Conservation (phyloP, 2,329 filamentous ascomycete species). For the Colletotrichum plurivorum region DNA sequence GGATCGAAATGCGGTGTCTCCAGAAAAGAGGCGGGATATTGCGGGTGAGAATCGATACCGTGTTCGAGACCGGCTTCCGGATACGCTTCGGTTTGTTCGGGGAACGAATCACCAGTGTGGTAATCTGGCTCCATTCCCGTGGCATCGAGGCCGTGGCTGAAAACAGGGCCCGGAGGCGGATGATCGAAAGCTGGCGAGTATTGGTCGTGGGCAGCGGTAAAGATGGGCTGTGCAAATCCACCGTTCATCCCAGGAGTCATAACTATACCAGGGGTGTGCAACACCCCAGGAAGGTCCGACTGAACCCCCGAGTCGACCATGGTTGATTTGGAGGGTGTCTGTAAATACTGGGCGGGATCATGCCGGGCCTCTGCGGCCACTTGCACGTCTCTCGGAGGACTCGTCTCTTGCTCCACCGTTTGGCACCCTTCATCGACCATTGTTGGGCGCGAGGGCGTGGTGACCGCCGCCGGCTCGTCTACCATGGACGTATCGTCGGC, state of each 20-base stretch:
- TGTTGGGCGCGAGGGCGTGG: slow-evolving; percentile 40
- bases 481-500: slow-evolving; percentile 35
- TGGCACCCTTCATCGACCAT: slow-evolving; percentile 51
- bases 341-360: slow-evolving; percentile 17
- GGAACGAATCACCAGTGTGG: slow-evolving; percentile 9
- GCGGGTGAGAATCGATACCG: background rate
- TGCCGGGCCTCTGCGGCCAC: slow-evolving; percentile 37
- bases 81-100: slow-evolving; percentile 21
- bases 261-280: background rate
- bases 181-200: slow-evolving; percentile 30
- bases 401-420: slow-evolving; percentile 45
- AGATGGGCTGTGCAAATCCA: slow-evolving; percentile 25
- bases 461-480: slow-evolving; percentile 16
- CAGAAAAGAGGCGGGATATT: slow-evolving; percentile 30
- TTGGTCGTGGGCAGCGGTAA: slow-evolving; percentile 27
- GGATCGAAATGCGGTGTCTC: slow-evolving; percentile 27
- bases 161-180: slow-evolving; percentile 15
- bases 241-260: slow-evolving; percentile 1
- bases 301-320: slow-evolving; percentile 38
- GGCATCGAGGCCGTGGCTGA: slow-evolving; percentile 19
- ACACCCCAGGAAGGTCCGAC: slow-evolving; percentile 8
- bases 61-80: slow-evolving; percentile 32
- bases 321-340: slow-evolving; percentile 33
- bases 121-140: slow-evolving; percentile 21
- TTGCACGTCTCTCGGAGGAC: slow-evolving; percentile 39